Percentiles rank a stretch among this genome's conserved stretches.
Evolutionary conservation across 257 asterid genomes (phyloP).

Genomic region (Solanum okadae): DNA sequence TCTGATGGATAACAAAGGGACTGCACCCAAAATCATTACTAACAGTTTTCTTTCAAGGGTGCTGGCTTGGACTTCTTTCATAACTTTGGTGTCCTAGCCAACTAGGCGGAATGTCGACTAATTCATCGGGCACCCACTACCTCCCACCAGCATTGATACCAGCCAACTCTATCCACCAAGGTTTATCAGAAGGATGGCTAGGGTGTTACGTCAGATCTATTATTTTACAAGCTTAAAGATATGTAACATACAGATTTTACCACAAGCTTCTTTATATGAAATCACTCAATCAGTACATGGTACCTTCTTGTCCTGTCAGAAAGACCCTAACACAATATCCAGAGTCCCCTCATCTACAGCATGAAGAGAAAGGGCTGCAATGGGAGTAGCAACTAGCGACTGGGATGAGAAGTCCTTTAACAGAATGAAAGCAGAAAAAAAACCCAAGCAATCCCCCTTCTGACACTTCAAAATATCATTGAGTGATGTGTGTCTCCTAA

Average conservation of each 20-base stretch:
- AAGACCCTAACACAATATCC: background rate
- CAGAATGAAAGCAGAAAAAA: background rate
- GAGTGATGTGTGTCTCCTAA: background rate
- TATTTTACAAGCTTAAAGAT: background rate
- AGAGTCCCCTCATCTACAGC: background rate
- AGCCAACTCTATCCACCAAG: background rate
- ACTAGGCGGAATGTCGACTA: background rate
- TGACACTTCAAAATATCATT: background rate
- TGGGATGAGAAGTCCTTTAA: background rate
- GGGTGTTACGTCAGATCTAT: background rate
- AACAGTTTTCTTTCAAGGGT: background rate
- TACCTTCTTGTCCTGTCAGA: background rate
- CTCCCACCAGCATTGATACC: background rate
- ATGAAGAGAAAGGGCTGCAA: background rate
- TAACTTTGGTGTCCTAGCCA: background rate
- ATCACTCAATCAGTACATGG: background rate
- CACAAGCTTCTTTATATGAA: background rate
- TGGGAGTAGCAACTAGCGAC: background rate
- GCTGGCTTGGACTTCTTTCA: background rate
- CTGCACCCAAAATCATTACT: background rate
- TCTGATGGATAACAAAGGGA: background rate
- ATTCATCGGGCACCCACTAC: background rate
- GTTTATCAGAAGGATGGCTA: background rate
- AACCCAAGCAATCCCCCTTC: background rate
- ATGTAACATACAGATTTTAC: background rate